Base-by-base conservation (phyloP, 2,329 filamentous ascomycete genomes). In the Diaporthe amygdali region DNA sequence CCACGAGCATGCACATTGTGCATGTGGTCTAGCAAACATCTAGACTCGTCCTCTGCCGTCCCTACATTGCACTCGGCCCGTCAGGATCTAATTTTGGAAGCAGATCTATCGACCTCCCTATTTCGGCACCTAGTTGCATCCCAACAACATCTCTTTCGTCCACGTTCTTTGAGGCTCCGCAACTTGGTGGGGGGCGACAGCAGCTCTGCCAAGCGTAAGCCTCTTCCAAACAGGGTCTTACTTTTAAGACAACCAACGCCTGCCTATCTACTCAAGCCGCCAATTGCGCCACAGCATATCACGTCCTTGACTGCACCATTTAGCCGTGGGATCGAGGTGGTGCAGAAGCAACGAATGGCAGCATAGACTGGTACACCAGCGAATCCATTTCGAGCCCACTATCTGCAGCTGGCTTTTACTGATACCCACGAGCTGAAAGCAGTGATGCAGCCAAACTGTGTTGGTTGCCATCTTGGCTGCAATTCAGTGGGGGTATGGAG, bases 171-270 rank as follows among this genome's bases (percentile, higher is more conserved):
- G 15, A 27, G 55, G 37, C 22, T 30, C 55, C 37, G 55, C 55
- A 34, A 17, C 37, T 30, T 27, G 14, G 55, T 41, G 55, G 22
- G 52, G 49, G 17, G 2, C n/a, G 49, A 30, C 49, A 52, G n/a
- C 59, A 49, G 44, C 5, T 49, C 59, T 64, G 59, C 59, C 59
- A 64, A 64, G 59, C 59, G 44, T 37, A 49, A 64, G 59, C 59
- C 59, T 30, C 2, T 63, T 47, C 39, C 39, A n/a, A 27, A 46
- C n/a, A 47, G 30, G 41, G 27, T 47, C 25, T 20, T 30, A 64
- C 59, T 32, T 32, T 17, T 14, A 49, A n/a, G 44, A 30, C 59
- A 34, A 8, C 59, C 59, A 64, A 64, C 44, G 22, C n/a, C 14
- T 8, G 30, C 44, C 14, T 47, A 25, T 46, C 41, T n/a, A 2